Evolutionary conservation across 1,139 yeast species (phyloP).

Genomic region (Lodderomyces oxycetoniae): DNA sequence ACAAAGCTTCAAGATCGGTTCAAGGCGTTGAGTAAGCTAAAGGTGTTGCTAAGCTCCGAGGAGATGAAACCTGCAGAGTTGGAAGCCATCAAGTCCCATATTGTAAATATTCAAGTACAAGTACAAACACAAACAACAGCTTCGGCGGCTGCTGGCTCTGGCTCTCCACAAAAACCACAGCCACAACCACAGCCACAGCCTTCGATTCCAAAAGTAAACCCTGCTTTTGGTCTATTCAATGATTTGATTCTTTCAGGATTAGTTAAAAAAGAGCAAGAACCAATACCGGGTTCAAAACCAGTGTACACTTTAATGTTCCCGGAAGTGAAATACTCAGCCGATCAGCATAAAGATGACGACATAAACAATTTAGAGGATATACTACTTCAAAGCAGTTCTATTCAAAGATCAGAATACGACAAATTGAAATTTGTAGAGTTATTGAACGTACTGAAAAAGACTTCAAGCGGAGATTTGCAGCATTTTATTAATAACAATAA

Average conservation of each 20-base stretch:
- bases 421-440: constrained; percentile 27
- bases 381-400: constrained; percentile 20
- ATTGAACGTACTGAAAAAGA: constrained; percentile 20
- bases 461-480: constrained; percentile 25
- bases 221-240: constrained; percentile 23
- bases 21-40: constrained; percentile 43
- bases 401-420: constrained; percentile 30
- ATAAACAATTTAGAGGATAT: constrained; percentile 30
- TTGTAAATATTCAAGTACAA: constrained; percentile 28
- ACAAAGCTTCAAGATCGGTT: constrained; percentile 32
- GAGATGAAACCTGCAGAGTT: constrained; percentile 41
- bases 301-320: constrained; percentile 36
- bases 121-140: constrained; percentile 19
- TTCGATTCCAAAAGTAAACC: constrained; percentile 8
- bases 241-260: constrained; percentile 35
- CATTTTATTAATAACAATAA: constrained; percentile 32
- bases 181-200: constrained; percentile 10
- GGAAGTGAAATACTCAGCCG: constrained; percentile 24
- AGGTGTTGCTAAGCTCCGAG: constrained; percentile 32
- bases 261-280: constrained; percentile 38
- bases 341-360: constrained; percentile 20
- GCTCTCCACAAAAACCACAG: constrained; percentile 11
- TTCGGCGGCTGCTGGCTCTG: constrained; percentile 4
- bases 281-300: constrained; percentile 41
- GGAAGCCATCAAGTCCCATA: constrained; percentile 34